phyloP scores from a whole-genome alignment of 2,329 filamentous ascomycete species.

The Rhynchosporium agropyri region DNA sequence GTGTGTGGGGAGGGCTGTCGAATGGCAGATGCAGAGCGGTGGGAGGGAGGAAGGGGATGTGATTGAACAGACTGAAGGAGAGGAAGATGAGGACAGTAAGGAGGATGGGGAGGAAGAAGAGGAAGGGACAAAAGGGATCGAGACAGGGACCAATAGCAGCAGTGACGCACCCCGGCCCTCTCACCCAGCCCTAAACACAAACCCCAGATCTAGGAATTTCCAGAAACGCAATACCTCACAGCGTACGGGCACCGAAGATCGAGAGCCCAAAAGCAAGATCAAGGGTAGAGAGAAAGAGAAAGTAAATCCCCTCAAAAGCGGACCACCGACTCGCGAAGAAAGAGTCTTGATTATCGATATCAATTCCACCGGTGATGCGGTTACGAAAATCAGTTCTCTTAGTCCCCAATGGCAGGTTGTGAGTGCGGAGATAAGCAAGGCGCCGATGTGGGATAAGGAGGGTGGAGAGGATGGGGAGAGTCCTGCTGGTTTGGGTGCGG shows the following conservation, averaged over 20 bases:
- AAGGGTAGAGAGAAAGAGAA: constrained; percentile 14
- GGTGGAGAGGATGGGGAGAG: constrained; percentile 47
- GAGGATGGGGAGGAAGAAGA: constrained; percentile 2
- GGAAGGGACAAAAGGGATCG: neutral
- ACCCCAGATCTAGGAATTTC: no score
- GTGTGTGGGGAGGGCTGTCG: constrained; percentile 51
- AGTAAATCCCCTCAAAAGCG: neutral
- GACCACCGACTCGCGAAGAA: constrained; percentile 32
- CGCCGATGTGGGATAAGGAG: constrained; percentile 63
- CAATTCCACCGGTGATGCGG: constrained; percentile 50
- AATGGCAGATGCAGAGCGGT: neutral
- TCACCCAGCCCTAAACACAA: no score
- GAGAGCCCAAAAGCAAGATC: neutral
- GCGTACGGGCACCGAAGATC: neutral
- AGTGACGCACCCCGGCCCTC: neutral
- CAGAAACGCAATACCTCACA: no score
- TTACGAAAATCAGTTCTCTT: constrained; percentile 72
- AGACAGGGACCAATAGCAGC: neutral
- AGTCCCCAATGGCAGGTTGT: constrained; percentile 73
- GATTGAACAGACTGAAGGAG: neutral
- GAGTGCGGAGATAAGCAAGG: constrained; percentile 54
- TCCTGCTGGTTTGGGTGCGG: constrained; percentile 31
- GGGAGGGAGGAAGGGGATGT: neutral
- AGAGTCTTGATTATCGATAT: constrained; percentile 61
- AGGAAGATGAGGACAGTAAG: neutral